Conservation (phyloP, 306 rosid genomes). For the Vicia villosa region DNA sequence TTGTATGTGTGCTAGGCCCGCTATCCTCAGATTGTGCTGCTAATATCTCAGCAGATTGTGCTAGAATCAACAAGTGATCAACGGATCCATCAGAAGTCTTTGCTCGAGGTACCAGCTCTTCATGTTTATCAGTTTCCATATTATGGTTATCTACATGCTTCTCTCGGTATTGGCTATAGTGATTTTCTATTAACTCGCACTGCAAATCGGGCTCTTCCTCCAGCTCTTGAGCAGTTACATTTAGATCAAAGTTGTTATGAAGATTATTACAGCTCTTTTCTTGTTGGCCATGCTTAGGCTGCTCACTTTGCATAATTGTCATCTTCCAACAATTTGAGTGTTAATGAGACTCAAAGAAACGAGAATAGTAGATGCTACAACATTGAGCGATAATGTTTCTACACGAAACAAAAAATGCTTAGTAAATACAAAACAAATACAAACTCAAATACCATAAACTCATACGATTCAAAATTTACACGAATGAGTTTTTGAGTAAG, state of each 20-base stretch:
- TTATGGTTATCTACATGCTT: neutral
- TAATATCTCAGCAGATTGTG: conserved; percentile 38
- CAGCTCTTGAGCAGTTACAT: conserved; percentile 32
- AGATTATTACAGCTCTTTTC: conserved; percentile 14
- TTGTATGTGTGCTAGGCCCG: neutral
- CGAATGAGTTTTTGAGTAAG: neutral
- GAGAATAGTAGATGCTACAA: conserved; percentile 15
- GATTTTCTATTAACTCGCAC: conserved; percentile 16
- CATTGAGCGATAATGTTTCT: neutral
- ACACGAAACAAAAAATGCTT: conserved; percentile 31
- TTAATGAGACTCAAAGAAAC: neutral
- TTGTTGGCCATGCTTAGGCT: neutral
- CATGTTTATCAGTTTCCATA: conserved; percentile 17
- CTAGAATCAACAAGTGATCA: conserved; percentile 44
- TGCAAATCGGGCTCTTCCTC: conserved; percentile 26
- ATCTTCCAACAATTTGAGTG: conserved; percentile 22
- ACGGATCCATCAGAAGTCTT: conserved; percentile 18
- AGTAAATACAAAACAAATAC: neutral
- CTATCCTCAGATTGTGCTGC: conserved; percentile 32
- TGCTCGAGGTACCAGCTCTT: conserved; percentile 5
- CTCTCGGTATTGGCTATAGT: neutral
- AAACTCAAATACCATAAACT: neutral
- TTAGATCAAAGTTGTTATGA: conserved; percentile 27
- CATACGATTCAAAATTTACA: too few relatives aligned
- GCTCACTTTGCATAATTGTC: conserved; percentile 22